These are phyloP conservation scores for Silene vulgaris DNA, from an alignment of 179 eudicot genomes.

Conservation along the genomic window DNA sequence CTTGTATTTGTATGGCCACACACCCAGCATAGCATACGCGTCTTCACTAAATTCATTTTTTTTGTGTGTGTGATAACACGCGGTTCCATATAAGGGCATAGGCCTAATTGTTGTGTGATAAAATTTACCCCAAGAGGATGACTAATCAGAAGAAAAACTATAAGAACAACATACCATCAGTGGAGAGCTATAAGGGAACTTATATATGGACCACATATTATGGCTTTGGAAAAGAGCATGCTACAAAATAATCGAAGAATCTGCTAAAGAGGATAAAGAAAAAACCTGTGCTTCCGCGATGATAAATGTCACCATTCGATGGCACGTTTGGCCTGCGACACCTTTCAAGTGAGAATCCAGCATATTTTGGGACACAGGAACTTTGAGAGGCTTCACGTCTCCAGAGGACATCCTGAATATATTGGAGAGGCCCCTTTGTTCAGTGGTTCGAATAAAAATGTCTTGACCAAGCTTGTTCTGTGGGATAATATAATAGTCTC, in stretches of 20 bases:
- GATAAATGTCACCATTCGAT: conserved; percentile 66
- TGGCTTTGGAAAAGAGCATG: background rate
- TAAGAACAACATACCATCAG: no score
- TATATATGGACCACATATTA: background rate
- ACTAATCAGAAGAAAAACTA: no score
- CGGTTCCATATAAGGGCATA: no score
- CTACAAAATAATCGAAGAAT: background rate
- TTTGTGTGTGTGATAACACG: no score
- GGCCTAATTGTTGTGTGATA: no score
- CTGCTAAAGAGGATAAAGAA: conserved; percentile 11
- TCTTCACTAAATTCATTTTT: no score
- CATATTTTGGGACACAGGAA: conserved; percentile 84
- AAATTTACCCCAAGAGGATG: no score
- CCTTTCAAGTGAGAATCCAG: conserved; percentile 80
- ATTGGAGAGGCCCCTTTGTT: conserved; percentile 58
- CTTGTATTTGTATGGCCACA: no score
- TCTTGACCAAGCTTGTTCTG: conserved; percentile 90
- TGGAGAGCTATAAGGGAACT: background rate
- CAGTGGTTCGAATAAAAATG: conserved; percentile 73
- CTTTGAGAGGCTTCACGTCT: conserved; percentile 67
- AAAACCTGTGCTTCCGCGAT: conserved; percentile 86
- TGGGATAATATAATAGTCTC: conserved; percentile 68
- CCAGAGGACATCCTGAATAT: conserved; percentile 87
- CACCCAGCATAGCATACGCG: no score
- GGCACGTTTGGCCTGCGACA: conserved; percentile 40